Evolutionary conservation across 768 basidiomycete species (phyloP), one percentile per base, ranked within the genome.

Genomic region (Tricholoma flavovirens): DNA sequence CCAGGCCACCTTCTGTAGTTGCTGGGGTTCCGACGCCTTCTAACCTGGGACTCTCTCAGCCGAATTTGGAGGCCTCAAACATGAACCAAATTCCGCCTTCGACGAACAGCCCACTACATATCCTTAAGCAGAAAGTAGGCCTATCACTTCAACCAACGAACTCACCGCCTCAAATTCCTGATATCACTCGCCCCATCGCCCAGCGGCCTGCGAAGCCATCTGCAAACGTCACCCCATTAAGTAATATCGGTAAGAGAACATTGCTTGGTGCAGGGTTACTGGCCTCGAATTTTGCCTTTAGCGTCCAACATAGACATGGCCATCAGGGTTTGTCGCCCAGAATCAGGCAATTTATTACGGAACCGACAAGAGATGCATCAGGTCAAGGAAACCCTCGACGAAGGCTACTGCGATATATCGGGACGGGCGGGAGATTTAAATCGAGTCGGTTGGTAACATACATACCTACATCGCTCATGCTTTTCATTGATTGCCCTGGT

Each of bases 381-480:
- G 49, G 81, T 94, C 30, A 86, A 81, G 60, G 90, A 91, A 64
- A 83, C 83, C 7, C 64, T 88, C n/a, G 76, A 89, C 59, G 88
- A 90, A 59, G 86, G 88, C 2, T 93, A 93, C 64, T 93, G 91
- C 60, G 91, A 93, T 67, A 70, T 85, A 11, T 86, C 84, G 50
- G 89, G 87, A 1, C 74, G 78, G 43, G 75, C 75, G 15, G 81
- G 80, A 7, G 80, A 90, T 64, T 69, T 93, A 53, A 77, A 73
- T 30, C 68, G 79, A 40, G 74, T 85, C n/a, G 90, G 88, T 83
- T 59, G 46, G 79, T 62, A 40, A 21, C 29, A 19, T 30, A 29
- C 29, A 19, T 30, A 24, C 14, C 45, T 24, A 9, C 53, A 29
- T 30, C n/a, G 33, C 7, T 45, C 21, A 22, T 15, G 36, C 43